Percentiles rank a stretch among this genome's conserved stretches.
These are phyloP conservation scores for Hirsutella rhossiliensis DNA, from an alignment of 2,329 filamentous ascomycete genomes.

Conservation along the genomic window DNA sequence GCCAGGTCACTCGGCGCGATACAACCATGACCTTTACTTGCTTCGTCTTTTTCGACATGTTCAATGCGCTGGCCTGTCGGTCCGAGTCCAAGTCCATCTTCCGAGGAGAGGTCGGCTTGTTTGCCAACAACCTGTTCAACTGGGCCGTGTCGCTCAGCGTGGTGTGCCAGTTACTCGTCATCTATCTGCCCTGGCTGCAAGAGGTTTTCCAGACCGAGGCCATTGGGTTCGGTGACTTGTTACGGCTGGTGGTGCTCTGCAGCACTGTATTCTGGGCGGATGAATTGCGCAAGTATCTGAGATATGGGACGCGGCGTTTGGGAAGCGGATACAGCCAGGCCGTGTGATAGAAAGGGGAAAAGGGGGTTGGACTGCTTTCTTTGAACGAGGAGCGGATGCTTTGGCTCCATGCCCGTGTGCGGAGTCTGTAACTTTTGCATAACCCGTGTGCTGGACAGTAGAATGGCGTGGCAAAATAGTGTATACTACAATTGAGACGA, in stretches of 20 bases:
- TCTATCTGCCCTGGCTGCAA: conserved; percentile 91
- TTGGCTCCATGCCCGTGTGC: neutral
- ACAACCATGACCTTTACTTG: conserved; percentile 99
- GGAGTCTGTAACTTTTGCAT: neutral
- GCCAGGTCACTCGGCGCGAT: conserved; percentile 78
- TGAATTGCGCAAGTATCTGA: conserved; percentile 73
- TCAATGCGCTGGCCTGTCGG: conserved; percentile 89
- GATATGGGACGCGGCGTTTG: conserved; percentile 44
- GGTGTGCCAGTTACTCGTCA: conserved; percentile 76
- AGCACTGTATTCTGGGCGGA: conserved; percentile 94
- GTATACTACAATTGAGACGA: neutral
- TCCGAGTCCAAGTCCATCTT: conserved; percentile 85
- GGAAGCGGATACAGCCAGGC: conserved; percentile 53
- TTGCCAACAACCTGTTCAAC: conserved; percentile 90
- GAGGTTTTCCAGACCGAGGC: conserved; percentile 93
- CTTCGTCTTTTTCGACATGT: conserved; percentile 99
- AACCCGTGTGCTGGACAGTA: neutral
- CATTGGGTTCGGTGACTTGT: conserved; percentile 59
- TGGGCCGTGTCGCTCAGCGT: conserved; percentile 83
- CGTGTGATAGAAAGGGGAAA: conserved; percentile 28
- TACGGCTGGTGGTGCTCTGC: conserved; percentile 60
- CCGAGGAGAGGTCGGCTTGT: conserved; percentile 69
- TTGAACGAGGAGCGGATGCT: neutral
- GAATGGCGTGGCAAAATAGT: neutral
- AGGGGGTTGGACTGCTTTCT: neutral